These are phyloP conservation scores for Camellia lanceoleosa DNA, from an alignment of 148 eudicot genomes.

Conservation along the genomic window DNA sequence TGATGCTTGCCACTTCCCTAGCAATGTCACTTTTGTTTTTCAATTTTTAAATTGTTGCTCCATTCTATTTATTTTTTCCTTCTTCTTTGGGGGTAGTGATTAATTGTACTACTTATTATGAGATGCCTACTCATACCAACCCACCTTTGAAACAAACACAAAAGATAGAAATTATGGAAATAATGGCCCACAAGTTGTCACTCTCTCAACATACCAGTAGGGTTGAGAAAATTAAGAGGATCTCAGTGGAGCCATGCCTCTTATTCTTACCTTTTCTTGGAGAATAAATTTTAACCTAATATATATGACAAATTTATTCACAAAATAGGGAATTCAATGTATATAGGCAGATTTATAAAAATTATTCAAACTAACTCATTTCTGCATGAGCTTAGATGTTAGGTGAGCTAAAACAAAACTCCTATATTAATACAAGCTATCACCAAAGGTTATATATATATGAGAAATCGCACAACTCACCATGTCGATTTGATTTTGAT, in stretches of 20 bases:
- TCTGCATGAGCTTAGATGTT: not conserved
- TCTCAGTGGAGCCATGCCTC: no score
- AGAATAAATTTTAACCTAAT: not conserved
- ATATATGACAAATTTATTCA: not conserved
- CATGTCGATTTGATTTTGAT: no score
- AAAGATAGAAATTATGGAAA: not conserved
- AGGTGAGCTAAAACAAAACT: no score
- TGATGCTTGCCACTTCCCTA: constrained; percentile 16
- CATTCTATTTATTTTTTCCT: not conserved
- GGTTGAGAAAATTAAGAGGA: not conserved
- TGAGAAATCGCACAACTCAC: no score
- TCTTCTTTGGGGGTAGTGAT: not conserved
- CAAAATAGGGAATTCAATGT: not conserved
- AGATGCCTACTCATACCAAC: not conserved
- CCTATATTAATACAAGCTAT: no score
- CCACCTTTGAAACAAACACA: constrained; percentile 3
- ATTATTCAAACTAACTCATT: not conserved
- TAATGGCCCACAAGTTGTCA: not conserved
- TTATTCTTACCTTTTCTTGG: not conserved
- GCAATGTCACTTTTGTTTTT: not conserved
- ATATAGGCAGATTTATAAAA: no score
- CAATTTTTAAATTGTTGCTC: not conserved
- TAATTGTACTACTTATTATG: not conserved
- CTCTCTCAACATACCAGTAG: not conserved
- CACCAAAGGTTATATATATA: not conserved